Evolutionary conservation across 768 basidiomycete species (phyloP).

Genomic region (Tremella fuciformis): DNA sequence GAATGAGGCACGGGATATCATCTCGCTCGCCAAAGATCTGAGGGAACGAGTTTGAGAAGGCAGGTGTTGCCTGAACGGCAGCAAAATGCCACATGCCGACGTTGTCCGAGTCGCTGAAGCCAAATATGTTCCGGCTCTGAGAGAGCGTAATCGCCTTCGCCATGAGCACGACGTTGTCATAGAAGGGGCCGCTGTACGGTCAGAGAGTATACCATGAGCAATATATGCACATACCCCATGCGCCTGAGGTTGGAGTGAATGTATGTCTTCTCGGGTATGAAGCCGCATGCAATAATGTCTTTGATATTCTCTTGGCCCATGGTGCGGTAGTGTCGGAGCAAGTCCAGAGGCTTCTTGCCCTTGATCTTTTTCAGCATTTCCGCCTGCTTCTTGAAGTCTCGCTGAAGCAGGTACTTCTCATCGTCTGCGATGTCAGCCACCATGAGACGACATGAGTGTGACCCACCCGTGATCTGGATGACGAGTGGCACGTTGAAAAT

Average conservation of each 20-base stretch:
- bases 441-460: neutral
- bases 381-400: slow-evolving; percentile 55
- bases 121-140: slow-evolving; percentile 92
- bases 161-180: slow-evolving; percentile 87
- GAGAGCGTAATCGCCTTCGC: slow-evolving; percentile 89
- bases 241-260: slow-evolving; percentile 92
- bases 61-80: slow-evolving; percentile 89
- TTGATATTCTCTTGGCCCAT: slow-evolving; percentile 84
- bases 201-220: no score
- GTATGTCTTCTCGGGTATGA: slow-evolving; percentile 87
- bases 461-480: slow-evolving; percentile 84
- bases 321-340: slow-evolving; percentile 73
- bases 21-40: slow-evolving; percentile 84
- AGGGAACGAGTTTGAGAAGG: slow-evolving; percentile 97
- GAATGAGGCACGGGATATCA: slow-evolving; percentile 88
- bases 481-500: slow-evolving; percentile 93
- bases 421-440: slow-evolving; percentile 62
- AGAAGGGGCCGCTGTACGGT: slow-evolving; percentile 72
- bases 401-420: slow-evolving; percentile 98
- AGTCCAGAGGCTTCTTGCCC: slow-evolving; percentile 48
- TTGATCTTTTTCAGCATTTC: slow-evolving; percentile 43
- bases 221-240: slow-evolving; percentile 58
- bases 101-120: slow-evolving; percentile 95
- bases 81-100: slow-evolving; percentile 97
- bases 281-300: slow-evolving; percentile 95